These are phyloP conservation scores for Schizopora paradoxa DNA, from an alignment of 1,284 basidiomycete species.

Conservation along the genomic window DNA sequence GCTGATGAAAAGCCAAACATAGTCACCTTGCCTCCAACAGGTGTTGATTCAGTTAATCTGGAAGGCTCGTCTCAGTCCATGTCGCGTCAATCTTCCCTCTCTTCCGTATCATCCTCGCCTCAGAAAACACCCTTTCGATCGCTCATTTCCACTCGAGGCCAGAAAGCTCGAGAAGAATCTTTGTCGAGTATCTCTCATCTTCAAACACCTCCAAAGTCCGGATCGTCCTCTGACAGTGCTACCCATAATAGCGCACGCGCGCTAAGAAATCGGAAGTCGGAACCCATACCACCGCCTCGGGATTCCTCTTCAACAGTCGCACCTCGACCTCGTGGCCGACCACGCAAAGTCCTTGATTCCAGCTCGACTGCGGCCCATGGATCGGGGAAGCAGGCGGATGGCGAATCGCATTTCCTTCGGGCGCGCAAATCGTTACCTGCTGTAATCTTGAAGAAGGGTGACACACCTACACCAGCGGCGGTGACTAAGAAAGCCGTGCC, in stretches of 20 bases:
- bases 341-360: neutral
- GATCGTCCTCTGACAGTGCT: constrained; percentile 1
- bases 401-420: neutral
- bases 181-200: constrained; percentile 19
- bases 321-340: neutral
- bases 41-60: too few relatives aligned
- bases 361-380: neutral
- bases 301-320: too few relatives aligned
- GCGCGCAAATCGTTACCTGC: neutral
- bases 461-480: neutral
- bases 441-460: neutral
- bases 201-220: constrained; percentile 25
- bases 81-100: constrained; percentile 35
- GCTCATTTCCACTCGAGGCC: constrained; percentile 54
- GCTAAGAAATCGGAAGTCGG: neutral
- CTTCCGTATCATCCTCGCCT: constrained; percentile 31
- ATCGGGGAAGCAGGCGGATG: neutral
- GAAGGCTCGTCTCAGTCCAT: constrained; percentile 16
- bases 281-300: constrained; percentile 1
- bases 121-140: constrained; percentile 28
- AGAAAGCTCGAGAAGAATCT: constrained; percentile 39
- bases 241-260: constrained; percentile 1
- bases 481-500: constrained; percentile 18
- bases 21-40: too few relatives aligned
- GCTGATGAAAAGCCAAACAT: constrained; percentile 36